phyloP scores from a whole-genome alignment of 805 yeast species.

The Zygoascus ofunaensis region DNA sequence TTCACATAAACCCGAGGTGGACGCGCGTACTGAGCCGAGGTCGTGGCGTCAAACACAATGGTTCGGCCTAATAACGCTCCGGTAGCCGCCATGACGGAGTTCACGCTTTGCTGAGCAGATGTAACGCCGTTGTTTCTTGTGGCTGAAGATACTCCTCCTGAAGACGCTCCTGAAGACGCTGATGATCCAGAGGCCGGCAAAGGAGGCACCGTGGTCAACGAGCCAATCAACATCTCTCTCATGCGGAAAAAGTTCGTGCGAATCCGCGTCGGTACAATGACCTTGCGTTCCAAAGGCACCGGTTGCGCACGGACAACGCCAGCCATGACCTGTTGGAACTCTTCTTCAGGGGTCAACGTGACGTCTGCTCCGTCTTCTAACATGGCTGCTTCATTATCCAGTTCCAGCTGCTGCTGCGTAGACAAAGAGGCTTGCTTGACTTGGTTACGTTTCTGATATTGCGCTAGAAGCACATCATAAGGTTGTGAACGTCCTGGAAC shows the following conservation, averaged over 20 bases:
- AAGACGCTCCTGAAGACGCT: constrained; percentile 3
- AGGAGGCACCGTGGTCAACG: constrained; percentile 47
- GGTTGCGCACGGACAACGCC: constrained; percentile 77
- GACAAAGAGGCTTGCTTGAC: constrained; percentile 58
- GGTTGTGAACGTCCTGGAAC: constrained; percentile 84
- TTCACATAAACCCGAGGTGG: constrained; percentile 24
- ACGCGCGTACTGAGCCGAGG: constrained; percentile 22
- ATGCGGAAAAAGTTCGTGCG: constrained; percentile 65
- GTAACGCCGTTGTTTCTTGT: background rate
- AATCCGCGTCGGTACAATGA: constrained; percentile 57
- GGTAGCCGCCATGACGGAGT: constrained; percentile 25
- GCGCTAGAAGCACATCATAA: constrained; percentile 70
- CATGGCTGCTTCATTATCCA: constrained; percentile 24
- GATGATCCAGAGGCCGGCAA: constrained; percentile 42
- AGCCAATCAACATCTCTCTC: constrained; percentile 85
- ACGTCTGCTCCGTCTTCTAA: constrained; percentile 15
- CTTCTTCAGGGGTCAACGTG: constrained; percentile 75
- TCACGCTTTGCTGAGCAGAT: constrained; percentile 11
- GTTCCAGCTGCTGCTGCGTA: constrained; percentile 29
- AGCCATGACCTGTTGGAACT: constrained; percentile 76
- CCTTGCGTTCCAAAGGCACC: constrained; percentile 62
- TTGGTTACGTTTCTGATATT: constrained; percentile 82
- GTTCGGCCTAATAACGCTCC: constrained; percentile 29
- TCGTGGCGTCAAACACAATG: constrained; percentile 24
- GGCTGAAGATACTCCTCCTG: constrained; percentile 3